Base-by-base conservation (phyloP, 164 flowering plant species). In the Umbilicus rupestris region DNA sequence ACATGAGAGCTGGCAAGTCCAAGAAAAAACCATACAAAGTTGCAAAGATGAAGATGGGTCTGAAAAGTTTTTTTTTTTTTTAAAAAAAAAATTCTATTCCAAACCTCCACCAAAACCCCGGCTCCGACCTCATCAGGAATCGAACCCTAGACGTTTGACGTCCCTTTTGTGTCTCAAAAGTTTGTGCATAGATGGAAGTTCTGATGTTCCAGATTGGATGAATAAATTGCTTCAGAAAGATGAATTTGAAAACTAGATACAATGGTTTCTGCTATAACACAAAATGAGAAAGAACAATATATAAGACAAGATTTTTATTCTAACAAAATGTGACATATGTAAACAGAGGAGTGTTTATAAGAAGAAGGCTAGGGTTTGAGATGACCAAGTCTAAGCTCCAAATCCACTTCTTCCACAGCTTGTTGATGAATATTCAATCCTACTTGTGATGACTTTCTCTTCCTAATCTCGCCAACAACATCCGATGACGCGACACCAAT, bases 371-470 rank as follows among this genome's bases (percentile, higher is more conserved):
- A 52, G 29, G 30, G 12, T 12, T 52, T 11, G 30, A 22, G 30
- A 52, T 52, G 60, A 24, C 60, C 60, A 55, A 52, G 60, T 55
- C 60, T 28, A 28, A 55, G 60, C 60, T 55, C 60, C 60, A 55
- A 55, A 55, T 55, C 60, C 60, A 55, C 5, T 7, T 55, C 60
- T 55, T 55, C 60, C 15, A 12, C 60, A 11, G 19, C 60, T 19
- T 55, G 60, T 28, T 24, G 60, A 26, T 55, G 60, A 0, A 55
- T 55, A 28, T 14, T 28, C 12, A 28, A 55, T 12, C 31, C 33
- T 55, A 33, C 60, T 55, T 55, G 33, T 5, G 60, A 16, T 55
- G 33, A 24, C 28, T 0, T 55, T 29, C 7, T 55, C 31, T 28
- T 55, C 60, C 60, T 33, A 26, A 55, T 55, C 5, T 55, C 60